A percentile compares a stretch with the other conserved stretches of the same genome.
Evolutionary conservation across 2,329 filamentous ascomycete genomes (phyloP).

Genomic region (Epichloe sylvatica): DNA sequence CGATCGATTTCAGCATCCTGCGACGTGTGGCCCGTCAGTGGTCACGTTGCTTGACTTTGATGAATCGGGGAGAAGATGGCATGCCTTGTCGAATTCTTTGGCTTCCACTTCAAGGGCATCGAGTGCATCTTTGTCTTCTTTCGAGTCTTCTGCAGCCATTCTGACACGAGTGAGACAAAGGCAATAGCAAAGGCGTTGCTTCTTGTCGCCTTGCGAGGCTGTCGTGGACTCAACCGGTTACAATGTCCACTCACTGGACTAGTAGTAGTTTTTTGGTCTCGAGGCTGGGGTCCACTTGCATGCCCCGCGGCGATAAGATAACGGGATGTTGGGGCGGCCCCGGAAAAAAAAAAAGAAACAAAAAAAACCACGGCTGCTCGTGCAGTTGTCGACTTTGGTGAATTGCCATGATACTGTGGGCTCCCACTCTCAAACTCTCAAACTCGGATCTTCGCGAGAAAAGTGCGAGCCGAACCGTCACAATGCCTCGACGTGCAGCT

Average conservation of each 20-base stretch:
- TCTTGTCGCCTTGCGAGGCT: not conserved
- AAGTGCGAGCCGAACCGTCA: slow-evolving; percentile 3
- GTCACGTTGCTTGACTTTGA: slow-evolving; percentile 2
- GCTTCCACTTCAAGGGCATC: slow-evolving; percentile 70
- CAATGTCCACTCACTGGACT: too few relatives aligned
- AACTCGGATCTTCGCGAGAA: slow-evolving; percentile 8
- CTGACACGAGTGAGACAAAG: not conserved
- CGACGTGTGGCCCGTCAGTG: slow-evolving; percentile 8
- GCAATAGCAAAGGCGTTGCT: not conserved
- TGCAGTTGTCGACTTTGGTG: too few relatives aligned
- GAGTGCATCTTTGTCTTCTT: slow-evolving; percentile 60
- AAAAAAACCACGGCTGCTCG: not conserved
- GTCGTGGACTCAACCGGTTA: not conserved
- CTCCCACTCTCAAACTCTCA: not conserved
- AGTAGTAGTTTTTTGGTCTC: not conserved
- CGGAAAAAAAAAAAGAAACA: not conserved
- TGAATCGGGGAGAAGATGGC: not conserved
- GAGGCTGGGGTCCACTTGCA: slow-evolving; percentile 6
- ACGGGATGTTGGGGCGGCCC: slow-evolving; percentile 4
- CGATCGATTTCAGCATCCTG: slow-evolving; percentile 92
- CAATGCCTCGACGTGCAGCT: slow-evolving; percentile 57
- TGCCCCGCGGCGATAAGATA: slow-evolving; percentile 28
- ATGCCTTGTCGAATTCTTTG: slow-evolving; percentile 80
- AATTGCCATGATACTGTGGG: too few relatives aligned
- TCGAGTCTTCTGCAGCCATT: slow-evolving; percentile 23